Base-by-base conservation (phyloP, 2,329 filamentous ascomycete species). In the Fusarium gaditjirri region DNA sequence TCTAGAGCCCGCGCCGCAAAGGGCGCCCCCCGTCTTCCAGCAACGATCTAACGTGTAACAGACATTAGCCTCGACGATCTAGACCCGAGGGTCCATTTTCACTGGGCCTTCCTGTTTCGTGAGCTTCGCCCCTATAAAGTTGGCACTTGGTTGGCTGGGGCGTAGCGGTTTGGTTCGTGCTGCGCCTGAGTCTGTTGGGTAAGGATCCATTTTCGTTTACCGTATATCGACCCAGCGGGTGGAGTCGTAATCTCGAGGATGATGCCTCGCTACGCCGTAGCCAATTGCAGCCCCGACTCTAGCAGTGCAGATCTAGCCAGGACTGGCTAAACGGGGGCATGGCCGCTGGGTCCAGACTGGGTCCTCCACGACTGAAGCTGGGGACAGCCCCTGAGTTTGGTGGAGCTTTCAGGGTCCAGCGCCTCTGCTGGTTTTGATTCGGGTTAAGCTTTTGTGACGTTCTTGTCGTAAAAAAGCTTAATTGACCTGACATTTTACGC, bases 201-300 rank as follows among this genome's bases (percentile, higher is more conserved):
- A 46, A 61, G 38, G 63, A 33, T 47, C 63, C 65, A 62, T 68
- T 70, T 70, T 70, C 67, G 67, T 70, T 70, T 70, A 70, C 67
- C 65, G 65, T 70, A 69, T 56, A 65, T 59, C 52, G 65, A 29
- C 33, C 25, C 52, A 17, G 17, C 8, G 19, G 46, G 58, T 70
- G 65, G 66, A 52, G 50, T 17, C 52, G 58, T 33, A 69, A 68
- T 68, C 65, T 68, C 39, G 52, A 57, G 25, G 23, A 47, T 23
- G 49, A 38, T 61, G 55, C 67, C 44, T 46, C 29, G 23, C 23
- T 69, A 52, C 64, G 50, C 13, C 27, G 14, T 31, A 57, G 17
- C 65, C 65, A 68, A 69, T 62, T 17, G 21, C 6, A 2, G 12
- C 8, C 49, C 49, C 10, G 23, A 6, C 21, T 14, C 50, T 19